A percentile compares a stretch with the other conserved stretches of the same genome.
phyloP scores from a whole-genome alignment of 2,329 filamentous ascomycete species.

The Amauroascus verrucosus region DNA sequence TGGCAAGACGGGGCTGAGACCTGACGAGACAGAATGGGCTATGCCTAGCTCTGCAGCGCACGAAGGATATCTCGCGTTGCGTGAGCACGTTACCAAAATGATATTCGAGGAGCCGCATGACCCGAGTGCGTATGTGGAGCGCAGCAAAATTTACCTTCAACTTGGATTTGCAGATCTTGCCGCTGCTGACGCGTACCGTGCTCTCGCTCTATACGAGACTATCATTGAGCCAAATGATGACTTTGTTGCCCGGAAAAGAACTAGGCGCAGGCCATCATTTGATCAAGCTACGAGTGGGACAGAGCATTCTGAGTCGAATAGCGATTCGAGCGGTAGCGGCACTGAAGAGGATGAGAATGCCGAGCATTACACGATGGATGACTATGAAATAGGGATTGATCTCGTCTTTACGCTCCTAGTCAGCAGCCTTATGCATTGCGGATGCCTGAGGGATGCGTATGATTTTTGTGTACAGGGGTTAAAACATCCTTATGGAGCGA shows the following conservation, averaged over 20 bases:
- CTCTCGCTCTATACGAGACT: constrained; percentile 77
- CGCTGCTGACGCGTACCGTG: constrained; percentile 79
- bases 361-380: constrained; percentile 26
- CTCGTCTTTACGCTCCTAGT: constrained; percentile 32
- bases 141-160: constrained; percentile 59
- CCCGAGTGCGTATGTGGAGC: constrained; percentile 34
- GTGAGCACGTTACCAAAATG: constrained; percentile 45
- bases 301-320: background rate
- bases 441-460: constrained; percentile 34
- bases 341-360: constrained; percentile 17
- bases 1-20: no score
- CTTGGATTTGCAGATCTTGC: constrained; percentile 85
- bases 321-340: background rate
- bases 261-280: constrained; percentile 2
- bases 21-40: no score
- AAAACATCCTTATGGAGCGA: constrained; percentile 17
- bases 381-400: constrained; percentile 22
- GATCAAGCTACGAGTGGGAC: background rate
- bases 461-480: constrained; percentile 31
- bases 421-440: constrained; percentile 28
- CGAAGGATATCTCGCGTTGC: constrained; percentile 20
- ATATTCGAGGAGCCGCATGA: constrained; percentile 35
- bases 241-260: constrained; percentile 56
- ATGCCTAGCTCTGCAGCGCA: no score
- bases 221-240: constrained; percentile 66